Conservation (phyloP, 2,329 filamentous ascomycete species). For the Dothiorella sarmentorum region DNA sequence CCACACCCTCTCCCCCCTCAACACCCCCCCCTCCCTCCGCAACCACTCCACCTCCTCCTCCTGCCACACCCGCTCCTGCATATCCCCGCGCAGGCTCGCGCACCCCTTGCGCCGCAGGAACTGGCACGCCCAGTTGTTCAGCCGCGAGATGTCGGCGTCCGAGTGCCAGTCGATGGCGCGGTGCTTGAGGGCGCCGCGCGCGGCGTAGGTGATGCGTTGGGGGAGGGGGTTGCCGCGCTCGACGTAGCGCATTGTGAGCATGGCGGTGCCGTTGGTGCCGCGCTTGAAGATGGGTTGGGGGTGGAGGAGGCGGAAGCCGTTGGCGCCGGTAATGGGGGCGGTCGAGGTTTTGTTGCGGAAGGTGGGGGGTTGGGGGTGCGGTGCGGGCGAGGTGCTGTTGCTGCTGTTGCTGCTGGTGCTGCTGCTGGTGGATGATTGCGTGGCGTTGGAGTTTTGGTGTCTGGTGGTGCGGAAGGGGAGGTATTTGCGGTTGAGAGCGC, state of each 20-base stretch:
- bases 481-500: no score
- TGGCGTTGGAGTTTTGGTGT: no score
- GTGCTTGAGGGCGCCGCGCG: background rate
- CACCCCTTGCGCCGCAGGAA: background rate
- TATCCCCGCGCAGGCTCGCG: background rate
- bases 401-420: background rate
- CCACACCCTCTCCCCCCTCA: background rate
- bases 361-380: background rate
- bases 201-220: background rate
- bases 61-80: background rate
- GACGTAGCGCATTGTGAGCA: background rate
- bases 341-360: background rate
- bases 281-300: background rate
- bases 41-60: background rate
- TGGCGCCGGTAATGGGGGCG: background rate
- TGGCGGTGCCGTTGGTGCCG: background rate
- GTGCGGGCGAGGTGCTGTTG: background rate
- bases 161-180: background rate
- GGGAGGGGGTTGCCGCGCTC: background rate
- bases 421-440: no score
- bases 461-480: no score
- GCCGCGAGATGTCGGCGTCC: background rate
- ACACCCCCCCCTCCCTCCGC: background rate
- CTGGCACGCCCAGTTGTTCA: slow-evolving; percentile 4
- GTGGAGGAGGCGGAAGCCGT: slow-evolving; percentile 11